phyloP scores from a whole-genome alignment of 148 eudicot genomes.

The Vaccinium corymbosum region DNA sequence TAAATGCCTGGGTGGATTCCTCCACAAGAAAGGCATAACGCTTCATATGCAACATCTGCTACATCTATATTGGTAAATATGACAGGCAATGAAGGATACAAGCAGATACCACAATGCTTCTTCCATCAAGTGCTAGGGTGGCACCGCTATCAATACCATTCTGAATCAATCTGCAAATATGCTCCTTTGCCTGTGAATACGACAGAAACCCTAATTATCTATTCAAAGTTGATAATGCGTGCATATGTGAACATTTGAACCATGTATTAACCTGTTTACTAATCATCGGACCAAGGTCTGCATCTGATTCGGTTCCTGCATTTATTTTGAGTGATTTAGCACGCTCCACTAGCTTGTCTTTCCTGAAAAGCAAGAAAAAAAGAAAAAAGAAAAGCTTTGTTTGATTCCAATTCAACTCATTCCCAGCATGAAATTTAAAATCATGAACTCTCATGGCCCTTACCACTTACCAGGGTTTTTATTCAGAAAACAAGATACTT shows the following conservation, averaged over 20 bases:
- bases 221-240: not conserved
- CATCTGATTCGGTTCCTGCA: slow-evolving; percentile 82
- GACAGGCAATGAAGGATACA: not conserved
- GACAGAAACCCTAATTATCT: not conserved
- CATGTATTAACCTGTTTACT: slow-evolving; percentile 66
- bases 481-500: not conserved
- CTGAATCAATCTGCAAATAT: slow-evolving; percentile 73
- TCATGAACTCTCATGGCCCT: not conserved
- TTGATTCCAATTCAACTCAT: not conserved
- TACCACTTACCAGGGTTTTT: not conserved
- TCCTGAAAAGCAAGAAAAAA: slow-evolving; percentile 40
- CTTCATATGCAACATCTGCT: not conserved
- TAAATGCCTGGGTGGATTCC: not conserved
- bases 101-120: slow-evolving; percentile 59
- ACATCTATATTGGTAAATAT: not conserved
- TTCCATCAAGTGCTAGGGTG: slow-evolving; percentile 80
- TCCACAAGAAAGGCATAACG: not conserved
- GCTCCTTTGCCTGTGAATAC: slow-evolving; percentile 73
- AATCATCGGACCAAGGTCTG: slow-evolving; percentile 98
- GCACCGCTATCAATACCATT: slow-evolving; percentile 85
- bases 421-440: not conserved
- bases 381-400: not conserved
- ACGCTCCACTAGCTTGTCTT: slow-evolving; percentile 70
- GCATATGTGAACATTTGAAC: not conserved
- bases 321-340: slow-evolving; percentile 86